phyloP scores from a whole-genome alignment of 208 protist genomes.

The Crithidia expoeki region DNA sequence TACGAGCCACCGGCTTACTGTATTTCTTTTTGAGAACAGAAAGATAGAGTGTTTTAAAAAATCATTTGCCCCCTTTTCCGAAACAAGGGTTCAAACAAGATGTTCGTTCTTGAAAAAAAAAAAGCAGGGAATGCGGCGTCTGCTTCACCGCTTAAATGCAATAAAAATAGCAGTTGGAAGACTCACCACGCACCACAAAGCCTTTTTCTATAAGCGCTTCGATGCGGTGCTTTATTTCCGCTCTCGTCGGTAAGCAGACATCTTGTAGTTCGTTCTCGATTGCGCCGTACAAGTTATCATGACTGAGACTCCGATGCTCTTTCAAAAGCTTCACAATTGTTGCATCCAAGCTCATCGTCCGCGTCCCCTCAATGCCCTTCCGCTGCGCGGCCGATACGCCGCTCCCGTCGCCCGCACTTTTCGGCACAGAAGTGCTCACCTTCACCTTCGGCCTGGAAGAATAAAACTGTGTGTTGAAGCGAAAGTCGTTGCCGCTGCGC shows the following conservation, averaged over 20 bases:
- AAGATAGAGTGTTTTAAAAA: too few relatives aligned
- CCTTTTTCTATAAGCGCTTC: constrained; percentile 75
- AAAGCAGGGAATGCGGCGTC: neutral
- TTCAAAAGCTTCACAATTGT: constrained; percentile 76
- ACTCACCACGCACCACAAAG: constrained; percentile 49
- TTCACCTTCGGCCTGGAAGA: constrained; percentile 39
- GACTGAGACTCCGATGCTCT: constrained; percentile 47
- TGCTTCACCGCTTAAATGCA: constrained; percentile 13
- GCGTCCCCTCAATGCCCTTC: constrained; percentile 29
- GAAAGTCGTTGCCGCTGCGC: constrained; percentile 26
- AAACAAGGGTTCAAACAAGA: too few relatives aligned
- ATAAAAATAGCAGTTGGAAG: constrained; percentile 35
- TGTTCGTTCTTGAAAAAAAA: too few relatives aligned
- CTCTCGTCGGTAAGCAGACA: constrained; percentile 39
- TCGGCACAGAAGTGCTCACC: constrained; percentile 26
- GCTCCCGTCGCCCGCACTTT: constrained; percentile 14
- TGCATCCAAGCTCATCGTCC: constrained; percentile 60
- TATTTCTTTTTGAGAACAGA: too few relatives aligned
- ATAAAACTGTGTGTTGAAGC: constrained; percentile 48
- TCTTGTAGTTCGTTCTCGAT: constrained; percentile 37
- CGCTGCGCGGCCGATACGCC: neutral
- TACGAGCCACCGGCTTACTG: too few relatives aligned
- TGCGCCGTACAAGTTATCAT: constrained; percentile 49
- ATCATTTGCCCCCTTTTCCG: too few relatives aligned
- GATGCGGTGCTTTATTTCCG: constrained; percentile 67